A percentile compares a stretch with the other conserved stretches of the same genome.
These are phyloP conservation scores for Wickerhamomyces ciferrii DNA, from an alignment of 805 yeast species.

Conservation along the genomic window DNA sequence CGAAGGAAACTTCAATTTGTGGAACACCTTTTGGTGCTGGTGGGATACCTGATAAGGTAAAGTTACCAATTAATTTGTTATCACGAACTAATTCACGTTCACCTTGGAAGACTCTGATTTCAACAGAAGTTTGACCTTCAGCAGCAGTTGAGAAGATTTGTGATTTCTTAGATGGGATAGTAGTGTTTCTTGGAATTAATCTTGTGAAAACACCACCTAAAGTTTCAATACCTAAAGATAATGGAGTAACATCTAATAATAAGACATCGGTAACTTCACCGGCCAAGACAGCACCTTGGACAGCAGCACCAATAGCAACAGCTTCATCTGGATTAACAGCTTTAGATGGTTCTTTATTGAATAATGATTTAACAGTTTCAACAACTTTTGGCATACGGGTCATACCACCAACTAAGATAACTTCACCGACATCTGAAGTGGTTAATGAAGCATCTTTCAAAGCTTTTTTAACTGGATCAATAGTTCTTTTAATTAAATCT, in stretches of 20 bases:
- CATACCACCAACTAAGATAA: conserved; percentile 84
- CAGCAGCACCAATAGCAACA: conserved; percentile 86
- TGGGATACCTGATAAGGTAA: conserved; percentile 68
- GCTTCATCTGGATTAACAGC: conserved; percentile 87
- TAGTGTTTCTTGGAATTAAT: conserved; percentile 68
- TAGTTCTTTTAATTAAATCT: conserved; percentile 60
- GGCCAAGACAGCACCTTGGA: conserved; percentile 81
- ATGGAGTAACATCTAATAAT: conserved; percentile 74
- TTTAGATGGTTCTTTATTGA: conserved; percentile 63
- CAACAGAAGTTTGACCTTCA: conserved; percentile 81
- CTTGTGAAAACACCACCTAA: conserved; percentile 80
- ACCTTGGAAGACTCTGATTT: conserved; percentile 75
- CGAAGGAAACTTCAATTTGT: conserved; percentile 72
- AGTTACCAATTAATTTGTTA: conserved; percentile 74
- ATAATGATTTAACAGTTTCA: conserved; percentile 53
- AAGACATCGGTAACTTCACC: conserved; percentile 81
- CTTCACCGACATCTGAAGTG: conserved; percentile 67
- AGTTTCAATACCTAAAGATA: conserved; percentile 76
- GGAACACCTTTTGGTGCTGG: conserved; percentile 78
- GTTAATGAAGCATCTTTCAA: conserved; percentile 67
- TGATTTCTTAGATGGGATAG: conserved; percentile 70
- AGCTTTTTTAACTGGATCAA: conserved; percentile 74
- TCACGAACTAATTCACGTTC: conserved; percentile 76
- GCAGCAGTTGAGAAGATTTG: conserved; percentile 77
- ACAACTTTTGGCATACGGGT: conserved; percentile 84